Base-by-base conservation (phyloP, 148 eudicot species). In the Fagopyrum homotropicum region DNA sequence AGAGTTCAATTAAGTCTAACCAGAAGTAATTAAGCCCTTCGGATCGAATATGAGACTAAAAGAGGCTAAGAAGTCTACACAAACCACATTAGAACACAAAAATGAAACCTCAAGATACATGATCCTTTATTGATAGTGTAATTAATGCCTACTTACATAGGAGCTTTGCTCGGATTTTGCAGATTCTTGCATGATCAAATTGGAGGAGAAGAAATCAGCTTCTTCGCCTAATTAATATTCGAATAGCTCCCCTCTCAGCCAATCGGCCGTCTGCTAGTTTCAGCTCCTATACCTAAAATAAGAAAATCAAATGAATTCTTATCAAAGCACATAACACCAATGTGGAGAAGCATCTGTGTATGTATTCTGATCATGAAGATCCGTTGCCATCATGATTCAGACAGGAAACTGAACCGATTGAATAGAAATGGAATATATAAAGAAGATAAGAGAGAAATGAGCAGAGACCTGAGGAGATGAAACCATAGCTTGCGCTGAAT, bases 81-180 rank as follows among this genome's bases (percentile, higher is more conserved):
- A 66, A 66, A 66, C 10, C 70, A 35, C 46, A 66, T 40, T 66
- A 66, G 35, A 35, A 11, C 70, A 66, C 44, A 12, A 66, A 17
- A 46, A 66, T 16, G 40, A 8, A 66, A 17, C 46, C 43, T 35
- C 17, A 66, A 35, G 4, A 40, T 5, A 5, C 46, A 40, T 15
- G 46, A 66, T 66, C 47, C 16, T 26, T 9, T 26, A 9, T 61
- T 14, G 43, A 61, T 35, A 35, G 40, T 35, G 40, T 35, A 35
- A 1, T 35, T 35, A 15, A 12, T 5, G 17, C 16, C 71, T 66
- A 66, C 71, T 66, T 43, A 66, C 71, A 66, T 7, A 35, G 19
- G 16, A 66, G 71, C 71, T 66, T 66, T 66, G 71, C 47, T 66
- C 46, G 71, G 71, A 66, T 43, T 66, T 43, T 43, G 9, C 71